Conservation (phyloP, 2,329 filamentous ascomycete species). For the Cucurbitaria berberidis region DNA sequence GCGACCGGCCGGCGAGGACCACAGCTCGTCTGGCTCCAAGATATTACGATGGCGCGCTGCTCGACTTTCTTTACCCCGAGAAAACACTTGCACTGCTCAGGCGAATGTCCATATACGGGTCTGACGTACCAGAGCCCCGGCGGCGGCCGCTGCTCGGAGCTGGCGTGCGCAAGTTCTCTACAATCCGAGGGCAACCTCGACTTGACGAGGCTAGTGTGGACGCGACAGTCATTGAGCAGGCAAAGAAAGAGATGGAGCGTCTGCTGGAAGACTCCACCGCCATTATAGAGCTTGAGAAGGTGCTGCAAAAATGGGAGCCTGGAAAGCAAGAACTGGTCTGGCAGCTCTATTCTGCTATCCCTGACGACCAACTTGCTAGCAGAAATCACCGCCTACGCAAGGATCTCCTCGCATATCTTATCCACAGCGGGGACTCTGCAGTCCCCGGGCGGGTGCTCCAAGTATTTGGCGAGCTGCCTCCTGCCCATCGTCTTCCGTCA, state of each 20-base stretch:
- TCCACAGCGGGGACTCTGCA: constrained; percentile 21
- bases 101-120: constrained; percentile 27
- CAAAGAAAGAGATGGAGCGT: constrained; percentile 26
- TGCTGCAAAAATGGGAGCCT: constrained; percentile 18
- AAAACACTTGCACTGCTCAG: constrained; percentile 51
- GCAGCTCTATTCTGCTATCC: constrained; percentile 45
- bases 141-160: constrained; percentile 29
- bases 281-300: constrained; percentile 22
- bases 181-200: constrained; percentile 18
- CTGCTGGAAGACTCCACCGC: constrained; percentile 23
- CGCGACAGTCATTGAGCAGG: constrained; percentile 14
- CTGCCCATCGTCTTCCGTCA: constrained; percentile 44
- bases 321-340: constrained; percentile 43
- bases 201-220: constrained; percentile 11
- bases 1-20: constrained; percentile 12
- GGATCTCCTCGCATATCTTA: constrained; percentile 42
- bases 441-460: constrained; percentile 53
- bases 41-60: constrained; percentile 29
- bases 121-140: constrained; percentile 32
- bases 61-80: constrained; percentile 58
- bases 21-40: background rate
- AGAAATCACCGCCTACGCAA: constrained; percentile 14
- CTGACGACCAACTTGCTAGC: constrained; percentile 5
- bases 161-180: constrained; percentile 37
- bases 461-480: constrained; percentile 55